These are phyloP conservation scores for Fraxinus baroniana DNA, from an alignment of 305 asterid genomes.

Conservation along the genomic window DNA sequence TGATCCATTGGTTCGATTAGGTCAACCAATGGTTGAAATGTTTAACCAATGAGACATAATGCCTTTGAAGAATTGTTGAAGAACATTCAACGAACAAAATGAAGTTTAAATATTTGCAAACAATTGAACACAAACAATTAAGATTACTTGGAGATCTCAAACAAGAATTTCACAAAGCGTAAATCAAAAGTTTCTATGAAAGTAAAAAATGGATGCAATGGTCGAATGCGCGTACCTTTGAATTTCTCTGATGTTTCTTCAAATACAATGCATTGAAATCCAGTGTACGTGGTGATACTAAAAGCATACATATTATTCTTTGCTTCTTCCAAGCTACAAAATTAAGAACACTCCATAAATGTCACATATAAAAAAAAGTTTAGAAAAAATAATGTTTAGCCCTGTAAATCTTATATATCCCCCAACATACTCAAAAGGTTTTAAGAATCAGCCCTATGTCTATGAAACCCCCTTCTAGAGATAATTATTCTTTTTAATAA, in stretches of 20 bases:
- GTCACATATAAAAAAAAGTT: neutral
- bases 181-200: neutral
- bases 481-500: neutral
- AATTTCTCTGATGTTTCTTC: slow-evolving; percentile 98
- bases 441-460: neutral
- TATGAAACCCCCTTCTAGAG: neutral
- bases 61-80: slow-evolving; percentile 1
- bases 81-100: neutral
- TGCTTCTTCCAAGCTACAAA: slow-evolving; percentile 93
- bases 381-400: neutral
- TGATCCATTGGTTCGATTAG: neutral
- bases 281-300: slow-evolving; percentile 92
- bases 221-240: slow-evolving; percentile 56
- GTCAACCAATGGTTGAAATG: neutral
- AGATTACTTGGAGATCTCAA: neutral
- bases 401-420: neutral
- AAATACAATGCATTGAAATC: slow-evolving; percentile 95
- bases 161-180: neutral
- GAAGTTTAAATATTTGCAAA: neutral
- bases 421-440: neutral
- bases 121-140: neutral
- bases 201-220: neutral
- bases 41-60: neutral
- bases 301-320: slow-evolving; percentile 96
- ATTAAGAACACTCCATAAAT: neutral